These are phyloP conservation scores for Takashimella koratensis DNA, from an alignment of 1,284 basidiomycete species.

Conservation along the genomic window DNA sequence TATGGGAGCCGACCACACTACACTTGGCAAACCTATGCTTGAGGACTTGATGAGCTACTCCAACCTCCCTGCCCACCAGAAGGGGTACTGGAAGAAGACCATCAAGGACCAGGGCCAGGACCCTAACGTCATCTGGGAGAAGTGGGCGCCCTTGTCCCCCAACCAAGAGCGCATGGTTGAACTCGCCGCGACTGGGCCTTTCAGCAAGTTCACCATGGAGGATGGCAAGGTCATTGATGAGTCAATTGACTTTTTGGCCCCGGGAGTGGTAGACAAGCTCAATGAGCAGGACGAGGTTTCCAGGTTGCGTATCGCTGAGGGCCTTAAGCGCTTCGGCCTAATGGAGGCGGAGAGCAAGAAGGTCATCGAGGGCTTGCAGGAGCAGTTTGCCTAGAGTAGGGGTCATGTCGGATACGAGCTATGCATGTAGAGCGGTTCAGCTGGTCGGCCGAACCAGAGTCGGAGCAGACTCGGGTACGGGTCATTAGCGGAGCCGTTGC, in stretches of 20 bases:
- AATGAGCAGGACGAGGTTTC: conserved; percentile 21
- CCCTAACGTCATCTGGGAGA: conserved; percentile 8
- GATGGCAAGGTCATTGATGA: neutral
- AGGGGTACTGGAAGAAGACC: conserved; percentile 11
- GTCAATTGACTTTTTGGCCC: conserved; percentile 17
- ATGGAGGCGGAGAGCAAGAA: conserved; percentile 11
- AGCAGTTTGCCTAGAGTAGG: neutral
- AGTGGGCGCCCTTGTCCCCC: conserved; percentile 14
- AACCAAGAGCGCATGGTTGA: conserved; percentile 7
- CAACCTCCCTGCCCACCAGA: conserved; percentile 10
- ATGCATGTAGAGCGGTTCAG: too few relatives aligned
- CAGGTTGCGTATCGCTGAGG: conserved; percentile 5
- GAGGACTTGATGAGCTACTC: conserved; percentile 12
- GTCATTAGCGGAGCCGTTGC: too few relatives aligned
- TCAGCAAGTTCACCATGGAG: conserved; percentile 5
- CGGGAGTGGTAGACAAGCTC: conserved; percentile 17
- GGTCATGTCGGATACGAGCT: too few relatives aligned
- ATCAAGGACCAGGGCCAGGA: conserved; percentile 8
- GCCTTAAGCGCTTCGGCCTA: conserved; percentile 11
- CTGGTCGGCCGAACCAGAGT: too few relatives aligned
- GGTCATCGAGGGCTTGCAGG: conserved; percentile 13
- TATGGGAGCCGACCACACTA: conserved; percentile 27
- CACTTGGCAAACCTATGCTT: conserved; percentile 14
- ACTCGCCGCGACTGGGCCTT: conserved; percentile 6
- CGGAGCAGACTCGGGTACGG: too few relatives aligned